A percentile compares a stretch with the other conserved stretches of the same genome.
phyloP scores from a whole-genome alignment of 805 yeast species.

The Yarrowia hollandica region DNA sequence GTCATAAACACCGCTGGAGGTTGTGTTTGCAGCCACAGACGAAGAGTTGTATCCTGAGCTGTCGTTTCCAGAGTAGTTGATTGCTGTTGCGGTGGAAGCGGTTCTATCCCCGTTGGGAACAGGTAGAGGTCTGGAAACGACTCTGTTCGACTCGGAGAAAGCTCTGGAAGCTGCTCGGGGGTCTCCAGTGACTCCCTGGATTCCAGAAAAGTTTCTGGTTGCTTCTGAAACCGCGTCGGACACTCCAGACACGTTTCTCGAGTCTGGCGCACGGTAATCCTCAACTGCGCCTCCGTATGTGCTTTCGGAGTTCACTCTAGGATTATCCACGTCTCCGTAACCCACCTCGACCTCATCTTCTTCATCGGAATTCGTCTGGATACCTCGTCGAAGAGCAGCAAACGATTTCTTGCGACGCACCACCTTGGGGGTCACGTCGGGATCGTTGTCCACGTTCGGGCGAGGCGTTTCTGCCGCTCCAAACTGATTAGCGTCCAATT shows the following conservation, averaged over 20 bases:
- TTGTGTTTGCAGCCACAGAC: conserved; percentile 9
- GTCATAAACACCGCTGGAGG: neutral
- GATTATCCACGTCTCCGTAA: neutral
- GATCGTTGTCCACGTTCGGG: neutral
- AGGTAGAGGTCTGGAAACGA: neutral
- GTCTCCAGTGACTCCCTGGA: conserved; percentile 11
- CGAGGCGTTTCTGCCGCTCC: neutral
- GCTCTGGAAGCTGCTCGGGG: neutral
- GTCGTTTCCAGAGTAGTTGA: conserved; percentile 5
- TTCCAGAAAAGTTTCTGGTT: neutral
- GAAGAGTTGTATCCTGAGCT: neutral
- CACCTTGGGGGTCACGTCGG: conserved; percentile 14
- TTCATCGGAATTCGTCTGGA: conserved; percentile 29
- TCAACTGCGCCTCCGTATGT: neutral
- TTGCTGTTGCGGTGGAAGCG: neutral
- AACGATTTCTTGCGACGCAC: conserved; percentile 18
- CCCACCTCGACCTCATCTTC: conserved; percentile 32
- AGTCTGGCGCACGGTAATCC: neutral
- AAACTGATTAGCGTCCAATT: neutral
- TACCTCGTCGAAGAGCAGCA: conserved; percentile 35
- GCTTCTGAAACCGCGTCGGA: neutral
- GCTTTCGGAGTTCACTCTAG: neutral
- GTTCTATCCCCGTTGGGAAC: neutral
- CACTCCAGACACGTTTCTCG: neutral
- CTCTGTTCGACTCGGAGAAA: neutral